phyloP scores from a whole-genome alignment of 2,329 filamentous ascomycete species.

The Xylaria sp. region DNA sequence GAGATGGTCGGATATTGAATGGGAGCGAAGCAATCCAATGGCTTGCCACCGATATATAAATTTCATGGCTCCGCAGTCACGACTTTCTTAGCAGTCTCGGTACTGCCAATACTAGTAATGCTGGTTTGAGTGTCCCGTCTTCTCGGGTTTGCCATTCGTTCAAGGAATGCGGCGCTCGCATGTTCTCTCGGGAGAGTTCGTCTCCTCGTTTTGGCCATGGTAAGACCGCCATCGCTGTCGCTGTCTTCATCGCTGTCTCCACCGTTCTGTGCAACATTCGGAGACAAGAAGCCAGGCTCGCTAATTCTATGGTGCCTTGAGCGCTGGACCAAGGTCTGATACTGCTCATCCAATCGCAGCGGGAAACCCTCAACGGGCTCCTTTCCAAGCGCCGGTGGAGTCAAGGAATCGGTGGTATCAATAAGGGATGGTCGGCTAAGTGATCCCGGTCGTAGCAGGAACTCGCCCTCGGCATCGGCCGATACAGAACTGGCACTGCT shows the following conservation, averaged over 20 bases:
- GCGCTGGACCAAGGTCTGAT: constrained; percentile 25
- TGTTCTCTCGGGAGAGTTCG: constrained; percentile 32
- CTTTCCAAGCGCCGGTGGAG: constrained; percentile 47
- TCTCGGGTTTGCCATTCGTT: constrained; percentile 34
- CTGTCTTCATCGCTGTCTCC: constrained; percentile 46
- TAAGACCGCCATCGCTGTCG: constrained; percentile 50
- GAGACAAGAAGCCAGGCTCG: constrained; percentile 20
- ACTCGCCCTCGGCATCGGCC: constrained; percentile 57
- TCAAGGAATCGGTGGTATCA: constrained; percentile 50
- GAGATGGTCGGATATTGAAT: not conserved
- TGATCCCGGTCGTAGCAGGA: constrained; percentile 46
- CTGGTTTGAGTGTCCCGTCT: constrained; percentile 57
- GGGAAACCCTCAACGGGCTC: constrained; percentile 44
- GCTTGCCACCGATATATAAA: not conserved
- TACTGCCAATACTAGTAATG: constrained; percentile 55
- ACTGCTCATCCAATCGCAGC: constrained; percentile 35
- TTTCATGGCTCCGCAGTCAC: constrained; percentile 33
- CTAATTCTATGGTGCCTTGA: constrained; percentile 17
- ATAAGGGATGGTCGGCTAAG: constrained; percentile 42
- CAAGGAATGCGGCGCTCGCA: constrained; percentile 29
- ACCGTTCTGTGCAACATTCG: constrained; percentile 31
- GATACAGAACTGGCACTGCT: constrained; percentile 61
- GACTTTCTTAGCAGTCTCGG: constrained; percentile 59
- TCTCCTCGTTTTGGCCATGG: constrained; percentile 51
- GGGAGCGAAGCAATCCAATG: not conserved